Evolutionary conservation across 164 flowering plant genomes (phyloP), one percentile per base, ranked within the genome.

Genomic region (Santalum album): DNA sequence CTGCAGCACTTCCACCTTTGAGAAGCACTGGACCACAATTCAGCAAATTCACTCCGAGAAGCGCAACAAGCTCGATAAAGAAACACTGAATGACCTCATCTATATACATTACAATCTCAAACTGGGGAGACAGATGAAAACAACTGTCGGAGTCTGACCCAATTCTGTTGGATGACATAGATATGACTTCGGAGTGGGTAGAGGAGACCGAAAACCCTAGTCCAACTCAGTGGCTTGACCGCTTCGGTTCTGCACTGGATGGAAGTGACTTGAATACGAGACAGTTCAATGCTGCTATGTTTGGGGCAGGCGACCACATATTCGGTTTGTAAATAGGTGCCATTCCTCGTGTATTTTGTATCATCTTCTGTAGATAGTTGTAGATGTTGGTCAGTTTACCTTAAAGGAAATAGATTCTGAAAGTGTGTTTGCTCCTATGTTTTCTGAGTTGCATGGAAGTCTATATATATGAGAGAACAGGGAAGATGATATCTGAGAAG

Each of bases 171-270:
- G 91, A 90, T 36, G 95, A 87, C 70, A 81, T 90, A 35, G 98
- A 90, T 51, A 87, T 90, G 98, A 83, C 91, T 32, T 90, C 96
- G 3, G 96, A 90, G 61, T 90, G 96, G 96, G 96, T 86, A 38
- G 98, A 87, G 62, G 98, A 87, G 75, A 60, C 62, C 46, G 98
- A 90, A 57, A 83, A 56, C 55, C 81, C 80, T 1, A 77, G 74
- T 66, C 87, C 86, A 20, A 67, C 81, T 20, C 94, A 78, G 69
- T 87, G 98, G 96, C 95, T 80, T 36, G 98, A 82, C 65, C 80
- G 89, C 1, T 83, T 78, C 54, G 83, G 87, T 51, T 69, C 95
- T 43, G 72, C 83, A 54, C 55, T 84, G 61, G 95, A 90, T 67
- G 83, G 84, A 9, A 72, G 75, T 26, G 95, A 90, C 65, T 69